Conservation (phyloP, 345 rosid species). For the Corymbia maculata region DNA sequence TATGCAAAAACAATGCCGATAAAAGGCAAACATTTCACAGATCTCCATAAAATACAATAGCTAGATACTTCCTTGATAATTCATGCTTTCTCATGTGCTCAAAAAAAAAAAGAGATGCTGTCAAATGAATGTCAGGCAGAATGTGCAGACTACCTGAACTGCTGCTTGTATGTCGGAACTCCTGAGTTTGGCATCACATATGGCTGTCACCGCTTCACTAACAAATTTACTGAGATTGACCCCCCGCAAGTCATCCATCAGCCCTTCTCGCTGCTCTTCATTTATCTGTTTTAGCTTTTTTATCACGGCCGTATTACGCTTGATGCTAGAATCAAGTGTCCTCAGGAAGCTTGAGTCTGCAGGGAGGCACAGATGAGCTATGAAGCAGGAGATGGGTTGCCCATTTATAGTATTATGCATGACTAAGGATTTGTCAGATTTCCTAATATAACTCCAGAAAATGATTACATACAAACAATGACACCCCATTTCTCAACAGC, state of each 20-base stretch:
- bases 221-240: conserved; percentile 93
- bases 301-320: conserved; percentile 88
- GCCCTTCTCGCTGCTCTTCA: conserved; percentile 84
- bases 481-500: neutral
- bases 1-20: neutral
- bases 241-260: conserved; percentile 77
- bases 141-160: conserved; percentile 49
- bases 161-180: conserved; percentile 92
- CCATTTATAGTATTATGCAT: neutral
- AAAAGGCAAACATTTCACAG: neutral
- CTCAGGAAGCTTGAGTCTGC: conserved; percentile 78
- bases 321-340: conserved; percentile 92
- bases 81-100: neutral
- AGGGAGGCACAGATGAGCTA: conserved; percentile 17
- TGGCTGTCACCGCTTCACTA: conserved; percentile 88
- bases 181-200: conserved; percentile 95
- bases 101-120: neutral
- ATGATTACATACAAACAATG: neutral
- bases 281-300: conserved; percentile 91
- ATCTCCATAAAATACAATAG: neutral
- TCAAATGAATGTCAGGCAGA: neutral
- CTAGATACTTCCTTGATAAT: neutral
- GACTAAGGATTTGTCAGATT: neutral
- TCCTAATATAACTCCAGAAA: neutral
- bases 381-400: neutral